Evolutionary conservation across 2,329 filamentous ascomycete species (phyloP), one percentile per base, ranked within the genome.

Genomic region (Fusarium sp.): DNA sequence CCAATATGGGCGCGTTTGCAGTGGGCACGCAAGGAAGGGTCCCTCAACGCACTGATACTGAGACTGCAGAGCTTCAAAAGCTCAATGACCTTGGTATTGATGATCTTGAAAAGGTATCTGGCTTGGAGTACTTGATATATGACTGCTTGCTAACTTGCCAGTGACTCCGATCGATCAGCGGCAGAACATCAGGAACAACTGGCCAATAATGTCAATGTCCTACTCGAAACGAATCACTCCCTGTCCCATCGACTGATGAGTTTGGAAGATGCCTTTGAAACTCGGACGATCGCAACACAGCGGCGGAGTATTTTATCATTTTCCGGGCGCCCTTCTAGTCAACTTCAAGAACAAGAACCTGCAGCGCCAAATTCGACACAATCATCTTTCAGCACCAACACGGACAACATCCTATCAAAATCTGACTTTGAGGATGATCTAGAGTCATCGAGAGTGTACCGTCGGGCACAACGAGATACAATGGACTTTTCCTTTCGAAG

Each of bases 41-140:
- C 47, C 0, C 46, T 67, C 10, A 2, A 7, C 0, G 13, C 34
- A 0, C 38, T 65, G 0, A 4, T 67, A 0, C 9, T 8, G 0
- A 43, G 52, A 0, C 0, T 67, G 0, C 52, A 62, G 0, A 41
- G 47, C 2, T 66, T 67, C 13, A 66, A 66, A 1, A 58, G 11
- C 43, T 67, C 65, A 1, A 62, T 51, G 24, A 53, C 65, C 8
- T 30, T 67, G 5, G 29, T 65, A 0, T 51, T 67, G 11, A 25
- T 54, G 43, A 67, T 67, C 3, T 5, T 67, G 2, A 34, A 49
- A 13, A 62, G 57, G 65, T 62, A 5, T 5, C 10, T 40, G 1
- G 6, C 1, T 2, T 6, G 3, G 0, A 20, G 3, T 3, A 1
- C 5, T 16, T 4, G 7, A 0, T 2, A 9, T 2, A 3, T 2